Conservation (phyloP, 1,139 yeast species). For the Taiozyma sp. region DNA sequence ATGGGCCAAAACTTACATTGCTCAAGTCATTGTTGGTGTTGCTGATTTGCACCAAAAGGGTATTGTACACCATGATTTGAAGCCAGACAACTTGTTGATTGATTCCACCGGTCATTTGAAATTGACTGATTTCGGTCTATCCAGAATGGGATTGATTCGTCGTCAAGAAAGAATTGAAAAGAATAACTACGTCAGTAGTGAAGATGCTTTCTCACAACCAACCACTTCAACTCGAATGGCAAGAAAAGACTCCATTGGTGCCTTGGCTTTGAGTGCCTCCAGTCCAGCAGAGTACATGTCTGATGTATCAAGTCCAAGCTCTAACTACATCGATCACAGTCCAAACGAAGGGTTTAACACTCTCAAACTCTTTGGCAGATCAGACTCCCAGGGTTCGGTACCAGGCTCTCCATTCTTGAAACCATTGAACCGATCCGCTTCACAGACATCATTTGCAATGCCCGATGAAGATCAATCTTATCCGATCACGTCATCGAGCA, state of each 20-base stretch:
- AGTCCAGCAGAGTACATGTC: slow-evolving; percentile 15
- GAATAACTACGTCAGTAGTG: slow-evolving; percentile 9
- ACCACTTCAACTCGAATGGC: slow-evolving; percentile 10
- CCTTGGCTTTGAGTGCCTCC: slow-evolving; percentile 15
- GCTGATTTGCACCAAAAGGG: slow-evolving; percentile 85
- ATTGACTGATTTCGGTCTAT: slow-evolving; percentile 91
- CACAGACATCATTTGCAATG: slow-evolving; percentile 53
- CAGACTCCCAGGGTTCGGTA: slow-evolving; percentile 35
- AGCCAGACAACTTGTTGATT: slow-evolving; percentile 89
- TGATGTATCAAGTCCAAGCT: slow-evolving; percentile 17
- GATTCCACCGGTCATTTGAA: slow-evolving; percentile 87
- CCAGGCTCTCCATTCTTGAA: slow-evolving; percentile 46
- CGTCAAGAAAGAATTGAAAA: slow-evolving; percentile 46
- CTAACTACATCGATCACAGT: slow-evolving; percentile 22
- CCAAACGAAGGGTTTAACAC: neutral
- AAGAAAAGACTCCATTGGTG: slow-evolving; percentile 20
- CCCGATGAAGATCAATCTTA: slow-evolving; percentile 40
- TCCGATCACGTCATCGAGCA: slow-evolving; percentile 22
- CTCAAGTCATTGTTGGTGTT: slow-evolving; percentile 89
- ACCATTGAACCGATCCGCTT: slow-evolving; percentile 46
- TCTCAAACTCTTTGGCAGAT: slow-evolving; percentile 14
- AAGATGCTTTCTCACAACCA: slow-evolving; percentile 19
- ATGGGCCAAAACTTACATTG: slow-evolving; percentile 85
- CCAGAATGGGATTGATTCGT: slow-evolving; percentile 83
- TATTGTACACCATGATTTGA: slow-evolving; percentile 89